These are phyloP conservation scores for Ehretia macrophylla DNA, from an alignment of 257 asterid species.

Conservation along the genomic window DNA sequence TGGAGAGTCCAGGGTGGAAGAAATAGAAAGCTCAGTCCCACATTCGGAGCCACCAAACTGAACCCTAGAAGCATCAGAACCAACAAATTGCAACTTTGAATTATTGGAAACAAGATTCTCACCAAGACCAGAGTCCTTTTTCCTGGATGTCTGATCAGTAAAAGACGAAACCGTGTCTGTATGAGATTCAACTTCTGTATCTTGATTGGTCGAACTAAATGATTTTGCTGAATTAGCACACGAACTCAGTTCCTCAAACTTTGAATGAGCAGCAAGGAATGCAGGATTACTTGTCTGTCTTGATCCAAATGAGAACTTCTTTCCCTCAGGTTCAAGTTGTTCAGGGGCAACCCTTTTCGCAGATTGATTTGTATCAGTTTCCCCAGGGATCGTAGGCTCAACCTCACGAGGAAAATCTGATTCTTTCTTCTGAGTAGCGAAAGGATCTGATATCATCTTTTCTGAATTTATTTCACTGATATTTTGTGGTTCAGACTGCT, in stretches of 20 bases:
- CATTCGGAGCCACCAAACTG: conserved; percentile 57
- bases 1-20: conserved; percentile 86
- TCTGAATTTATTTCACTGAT: conserved; percentile 25
- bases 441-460: conserved; percentile 22
- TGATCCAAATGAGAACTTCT: conserved; percentile 30
- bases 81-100: neutral
- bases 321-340: conserved; percentile 46
- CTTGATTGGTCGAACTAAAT: neutral
- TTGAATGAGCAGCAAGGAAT: conserved; percentile 45
- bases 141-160: conserved; percentile 29
- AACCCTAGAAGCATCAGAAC: conserved; percentile 30
- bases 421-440: conserved; percentile 19
- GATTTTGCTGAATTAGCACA: neutral
- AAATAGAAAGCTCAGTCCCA: conserved; percentile 77
- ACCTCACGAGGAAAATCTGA: conserved; percentile 24
- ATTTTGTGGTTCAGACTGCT: conserved; percentile 20
- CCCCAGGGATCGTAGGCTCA: conserved; percentile 29
- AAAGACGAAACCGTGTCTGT: conserved; percentile 26
- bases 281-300: conserved; percentile 74
- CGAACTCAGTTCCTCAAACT: neutral
- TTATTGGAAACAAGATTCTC: conserved; percentile 25
- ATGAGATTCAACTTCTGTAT: neutral
- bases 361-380: conserved; percentile 21
- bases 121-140: conserved; percentile 30
- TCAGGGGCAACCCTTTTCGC: conserved; percentile 19